These are phyloP conservation scores for Aaosphaeria pasadenensis DNA, from an alignment of 2,329 filamentous ascomycete genomes.

Conservation along the genomic window DNA sequence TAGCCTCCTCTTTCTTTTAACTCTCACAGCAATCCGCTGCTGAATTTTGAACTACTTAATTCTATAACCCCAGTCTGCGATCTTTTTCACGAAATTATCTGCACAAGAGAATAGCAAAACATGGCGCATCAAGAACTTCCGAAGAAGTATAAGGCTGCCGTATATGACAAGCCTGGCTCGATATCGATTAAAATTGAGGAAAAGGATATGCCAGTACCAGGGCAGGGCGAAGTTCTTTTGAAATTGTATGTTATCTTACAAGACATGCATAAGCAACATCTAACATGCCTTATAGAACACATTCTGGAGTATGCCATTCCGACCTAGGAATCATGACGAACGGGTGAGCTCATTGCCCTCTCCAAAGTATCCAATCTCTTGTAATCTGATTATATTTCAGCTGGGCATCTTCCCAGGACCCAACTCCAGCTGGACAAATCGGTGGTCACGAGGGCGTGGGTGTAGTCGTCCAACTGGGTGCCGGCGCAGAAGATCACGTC, in stretches of 20 bases:
- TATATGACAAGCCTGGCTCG: conserved; percentile 65
- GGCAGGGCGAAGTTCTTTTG: conserved; percentile 60
- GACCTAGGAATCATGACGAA: conserved; percentile 54
- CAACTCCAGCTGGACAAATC: conserved; percentile 60
- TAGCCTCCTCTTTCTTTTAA: too few species aligned
- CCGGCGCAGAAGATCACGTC: conserved; percentile 55
- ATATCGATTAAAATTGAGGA: conserved; percentile 64
- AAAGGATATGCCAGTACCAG: conserved; percentile 63
- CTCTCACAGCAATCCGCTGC: too few species aligned
- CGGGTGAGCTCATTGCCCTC: not conserved
- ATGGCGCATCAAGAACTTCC: conserved; percentile 40
- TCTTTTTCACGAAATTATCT: too few species aligned
- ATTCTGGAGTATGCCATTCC: conserved; percentile 64
- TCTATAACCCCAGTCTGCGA: too few species aligned
- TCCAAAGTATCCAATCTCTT: too few species aligned
- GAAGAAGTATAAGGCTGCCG: conserved; percentile 59
- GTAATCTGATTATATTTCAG: not conserved
- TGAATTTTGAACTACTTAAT: too few species aligned
- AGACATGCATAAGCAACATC: too few species aligned
- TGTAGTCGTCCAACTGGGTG: conserved; percentile 62
- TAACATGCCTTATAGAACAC: conserved; percentile 38
- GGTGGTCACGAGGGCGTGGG: conserved; percentile 70
- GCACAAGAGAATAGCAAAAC: not conserved
- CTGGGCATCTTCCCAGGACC: conserved; percentile 57
- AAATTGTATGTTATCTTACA: conserved; percentile 48